Evolutionary conservation across 345 rosid species (phyloP), one percentile per base, ranked within the genome.

Genomic region (Boechera divaricarpa): DNA sequence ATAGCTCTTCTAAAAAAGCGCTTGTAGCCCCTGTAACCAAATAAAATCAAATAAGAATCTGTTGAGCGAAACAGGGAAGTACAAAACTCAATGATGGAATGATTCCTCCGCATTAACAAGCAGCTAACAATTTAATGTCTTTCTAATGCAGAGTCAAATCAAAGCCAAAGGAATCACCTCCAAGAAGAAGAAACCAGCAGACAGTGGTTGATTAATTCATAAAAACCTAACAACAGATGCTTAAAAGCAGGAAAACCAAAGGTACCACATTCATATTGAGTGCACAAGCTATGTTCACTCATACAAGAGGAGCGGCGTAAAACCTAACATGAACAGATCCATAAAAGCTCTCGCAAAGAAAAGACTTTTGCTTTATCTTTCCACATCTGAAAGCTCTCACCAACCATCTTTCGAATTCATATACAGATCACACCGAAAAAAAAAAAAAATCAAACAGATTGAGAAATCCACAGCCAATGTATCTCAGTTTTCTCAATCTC

Each of bases 21-120:
- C 85, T 94, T 94, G 84, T 94, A 91, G 4, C 98, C 98, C 98
- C 98, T 92, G 78, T 48, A 78, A 82, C 4, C 15, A 33, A 13
- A 56, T 26, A 33, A 28, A 78, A 82, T 3, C 15, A 33, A 13
- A 56, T 26, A 33, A 28, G n/a, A 52, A 62, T 8, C 32, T 5
- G 12, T 33, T 10, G 70, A 41, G 51, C 7, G 51, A 36, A 41
- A 60, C 53, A 73, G 54, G 28, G 11, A 53, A 45, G 31, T 18
- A 28, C 18, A 38, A 32, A 42, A 33, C 38, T 63, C 51, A 4
- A 13, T 1, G 10, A 58, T 52, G 36, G 28, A 60, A 44, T 70
- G 44, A 61, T 28, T 18, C 63, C 38, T 69, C 53, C 16, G 57
- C 42, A 7, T 48, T 28, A 28, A 28, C 29, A 28, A 2, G 29